phyloP scores from a whole-genome alignment of 2,329 filamentous ascomycete genomes.

The Cercospora zeina region DNA sequence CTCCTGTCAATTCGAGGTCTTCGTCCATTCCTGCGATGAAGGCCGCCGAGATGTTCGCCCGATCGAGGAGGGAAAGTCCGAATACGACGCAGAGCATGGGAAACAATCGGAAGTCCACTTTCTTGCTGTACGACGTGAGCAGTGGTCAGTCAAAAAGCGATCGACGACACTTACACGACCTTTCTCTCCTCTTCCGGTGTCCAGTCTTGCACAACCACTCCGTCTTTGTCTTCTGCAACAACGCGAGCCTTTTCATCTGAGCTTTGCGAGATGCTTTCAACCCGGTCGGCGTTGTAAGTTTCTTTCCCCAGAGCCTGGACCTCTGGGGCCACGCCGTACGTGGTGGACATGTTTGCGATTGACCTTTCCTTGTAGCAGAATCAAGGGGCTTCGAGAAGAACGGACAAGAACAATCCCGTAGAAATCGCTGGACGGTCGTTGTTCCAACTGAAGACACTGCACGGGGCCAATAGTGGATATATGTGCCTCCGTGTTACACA shows the following conservation, averaged over 20 bases:
- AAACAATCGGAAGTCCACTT: slow-evolving; percentile 39
- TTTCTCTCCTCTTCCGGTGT: slow-evolving; percentile 38
- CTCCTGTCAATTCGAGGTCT: slow-evolving; percentile 39
- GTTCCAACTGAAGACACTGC: not conserved
- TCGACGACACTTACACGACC: slow-evolving; percentile 31
- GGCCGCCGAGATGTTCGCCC: slow-evolving; percentile 70
- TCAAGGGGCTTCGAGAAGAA: not conserved
- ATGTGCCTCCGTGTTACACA: not conserved
- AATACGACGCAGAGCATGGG: slow-evolving; percentile 42
- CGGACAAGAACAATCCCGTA: not conserved
- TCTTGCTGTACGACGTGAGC: slow-evolving; percentile 28
- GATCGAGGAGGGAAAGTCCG: slow-evolving; percentile 71
- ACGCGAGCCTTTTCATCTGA: slow-evolving; percentile 14
- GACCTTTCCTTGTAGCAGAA: not conserved
- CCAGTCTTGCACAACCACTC: slow-evolving; percentile 31
- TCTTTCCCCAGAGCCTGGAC: slow-evolving; percentile 14
- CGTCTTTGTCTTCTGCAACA: slow-evolving; percentile 6
- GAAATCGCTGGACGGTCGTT: not conserved
- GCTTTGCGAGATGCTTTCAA: slow-evolving; percentile 19
- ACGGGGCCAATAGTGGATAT: not conserved
- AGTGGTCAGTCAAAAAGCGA: not conserved
- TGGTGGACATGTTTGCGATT: slow-evolving; percentile 2
- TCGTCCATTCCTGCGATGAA: slow-evolving; percentile 64
- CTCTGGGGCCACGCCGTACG: slow-evolving; percentile 1
- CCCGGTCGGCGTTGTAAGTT: slow-evolving; percentile 9